These are phyloP conservation scores for Pseudonitzschia multiseries DNA, from an alignment of 108 stramenopile species.

Conservation along the genomic window DNA sequence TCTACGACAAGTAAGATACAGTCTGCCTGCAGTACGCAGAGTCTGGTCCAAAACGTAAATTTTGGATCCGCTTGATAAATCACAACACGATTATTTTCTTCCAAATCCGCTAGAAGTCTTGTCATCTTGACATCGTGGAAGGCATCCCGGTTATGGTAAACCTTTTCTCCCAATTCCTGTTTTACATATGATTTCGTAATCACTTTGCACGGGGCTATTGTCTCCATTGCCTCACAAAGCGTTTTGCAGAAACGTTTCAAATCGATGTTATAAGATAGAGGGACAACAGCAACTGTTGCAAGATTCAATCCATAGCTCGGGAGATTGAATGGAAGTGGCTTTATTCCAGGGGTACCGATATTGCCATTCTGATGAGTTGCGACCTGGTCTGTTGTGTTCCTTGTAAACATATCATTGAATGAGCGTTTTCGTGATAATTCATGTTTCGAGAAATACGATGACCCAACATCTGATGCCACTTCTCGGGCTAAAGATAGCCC, in stretches of 20 bases:
- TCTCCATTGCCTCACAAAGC: slow-evolving; percentile 21
- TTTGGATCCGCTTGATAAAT: slow-evolving; percentile 50
- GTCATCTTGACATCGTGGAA: slow-evolving; percentile 46
- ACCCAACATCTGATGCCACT: slow-evolving; percentile 34
- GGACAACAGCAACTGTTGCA: slow-evolving; percentile 59
- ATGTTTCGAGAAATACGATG: slow-evolving; percentile 17
- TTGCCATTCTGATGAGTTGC: not conserved
- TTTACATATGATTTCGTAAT: slow-evolving; percentile 39
- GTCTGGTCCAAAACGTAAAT: slow-evolving; percentile 54
- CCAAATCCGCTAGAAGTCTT: slow-evolving; percentile 43
- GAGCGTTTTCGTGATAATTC: not conserved
- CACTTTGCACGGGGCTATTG: slow-evolving; percentile 50
- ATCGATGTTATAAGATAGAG: slow-evolving; percentile 31
- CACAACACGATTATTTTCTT: slow-evolving; percentile 54
- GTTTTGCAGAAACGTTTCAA: slow-evolving; percentile 38
- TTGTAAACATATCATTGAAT: not conserved
- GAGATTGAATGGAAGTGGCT: slow-evolving; percentile 16
- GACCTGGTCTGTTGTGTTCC: not conserved
- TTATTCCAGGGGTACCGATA: not conserved
- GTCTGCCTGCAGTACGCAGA: slow-evolving; percentile 52
- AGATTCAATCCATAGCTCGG: slow-evolving; percentile 49
- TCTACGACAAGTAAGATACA: slow-evolving; percentile 48
- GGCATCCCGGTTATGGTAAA: slow-evolving; percentile 29
- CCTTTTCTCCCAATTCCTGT: slow-evolving; percentile 33
- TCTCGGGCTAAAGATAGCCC: slow-evolving; percentile 48